Evolutionary conservation across 352 stramenopile genomes (phyloP).

Genomic region (Aphanomyces euteiches): DNA sequence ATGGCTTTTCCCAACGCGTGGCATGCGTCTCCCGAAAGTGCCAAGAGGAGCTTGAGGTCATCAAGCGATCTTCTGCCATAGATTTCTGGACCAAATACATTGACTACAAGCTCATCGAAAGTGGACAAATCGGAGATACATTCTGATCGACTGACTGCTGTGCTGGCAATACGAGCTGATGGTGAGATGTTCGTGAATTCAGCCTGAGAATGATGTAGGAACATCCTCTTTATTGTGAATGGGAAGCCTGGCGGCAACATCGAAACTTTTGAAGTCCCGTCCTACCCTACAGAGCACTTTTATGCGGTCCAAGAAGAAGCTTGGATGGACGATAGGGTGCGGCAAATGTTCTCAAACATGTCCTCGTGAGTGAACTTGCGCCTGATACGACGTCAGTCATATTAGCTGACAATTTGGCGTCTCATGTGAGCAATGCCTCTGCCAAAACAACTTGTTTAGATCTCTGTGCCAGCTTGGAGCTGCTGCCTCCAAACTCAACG

Average conservation of each 20-base stretch:
- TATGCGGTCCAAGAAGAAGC: slow-evolving; percentile 14
- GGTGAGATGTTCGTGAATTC: not conserved
- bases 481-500: slow-evolving; percentile 7
- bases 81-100: not conserved
- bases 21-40: not conserved
- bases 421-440: slow-evolving; percentile 11
- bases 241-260: slow-evolving; percentile 5
- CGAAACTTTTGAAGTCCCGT: not conserved
- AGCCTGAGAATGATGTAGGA: not conserved
- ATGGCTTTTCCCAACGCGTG: not conserved
- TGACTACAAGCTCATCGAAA: not conserved
- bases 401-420: slow-evolving; percentile 10
- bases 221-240: slow-evolving; percentile 4
- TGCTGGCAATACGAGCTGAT: not conserved
- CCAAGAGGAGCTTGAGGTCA: not conserved
- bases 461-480: not conserved
- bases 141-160: not conserved
- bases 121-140: not conserved
- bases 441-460: not conserved
- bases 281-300: slow-evolving; percentile 8
- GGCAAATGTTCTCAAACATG: slow-evolving; percentile 4
- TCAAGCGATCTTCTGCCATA: not conserved
- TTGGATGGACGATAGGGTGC: slow-evolving; percentile 5
- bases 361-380: not conserved
- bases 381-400: not conserved